Conservation (phyloP, 495 filamentous ascomycete species). For the Neurospora tetraspora region DNA sequence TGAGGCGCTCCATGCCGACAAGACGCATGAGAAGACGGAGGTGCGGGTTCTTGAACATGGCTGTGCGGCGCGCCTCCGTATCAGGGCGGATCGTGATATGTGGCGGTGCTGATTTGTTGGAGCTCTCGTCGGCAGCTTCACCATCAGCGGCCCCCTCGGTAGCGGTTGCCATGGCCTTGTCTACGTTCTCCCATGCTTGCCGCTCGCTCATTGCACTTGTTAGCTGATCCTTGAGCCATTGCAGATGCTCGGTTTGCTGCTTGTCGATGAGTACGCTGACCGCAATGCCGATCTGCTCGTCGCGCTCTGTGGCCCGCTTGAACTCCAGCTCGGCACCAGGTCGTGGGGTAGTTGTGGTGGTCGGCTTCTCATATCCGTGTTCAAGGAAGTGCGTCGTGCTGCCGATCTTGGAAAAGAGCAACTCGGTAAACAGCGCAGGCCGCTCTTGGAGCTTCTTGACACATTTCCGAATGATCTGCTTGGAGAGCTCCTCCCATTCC, state of each 20-base stretch:
- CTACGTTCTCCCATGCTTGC: conserved; percentile 66
- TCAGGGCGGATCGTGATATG: conserved; percentile 52
- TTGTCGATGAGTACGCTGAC: conserved; percentile 71
- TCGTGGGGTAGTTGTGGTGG: conserved; percentile 42
- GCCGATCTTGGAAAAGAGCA: conserved; percentile 90
- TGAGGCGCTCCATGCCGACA: conserved; percentile 59
- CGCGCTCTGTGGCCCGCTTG: conserved; percentile 50
- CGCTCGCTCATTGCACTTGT: conserved; percentile 60
- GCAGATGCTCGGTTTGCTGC: conserved; percentile 59
- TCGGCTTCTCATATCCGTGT: conserved; percentile 80
- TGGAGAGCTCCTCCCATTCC: conserved; percentile 86
- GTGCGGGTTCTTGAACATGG: conserved; percentile 83
- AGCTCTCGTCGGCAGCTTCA: conserved; percentile 26
- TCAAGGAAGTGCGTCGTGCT: conserved; percentile 77
- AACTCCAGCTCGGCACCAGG: conserved; percentile 73
- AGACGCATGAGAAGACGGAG: conserved; percentile 78
- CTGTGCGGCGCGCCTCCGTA: conserved; percentile 54
- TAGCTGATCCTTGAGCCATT: conserved; percentile 71
- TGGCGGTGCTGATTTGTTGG: conserved; percentile 25
- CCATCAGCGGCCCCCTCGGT: conserved; percentile 18
- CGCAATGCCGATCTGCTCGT: conserved; percentile 66
- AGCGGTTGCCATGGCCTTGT: conserved; percentile 39
- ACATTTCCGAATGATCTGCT: conserved; percentile 67
- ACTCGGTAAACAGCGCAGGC: conserved; percentile 73
- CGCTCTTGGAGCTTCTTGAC: conserved; percentile 72